A percentile compares a stretch with the other conserved stretches of the same genome.
phyloP scores from a whole-genome alignment of 164 flowering plant genomes.

The Dillenia suffruticosa region DNA sequence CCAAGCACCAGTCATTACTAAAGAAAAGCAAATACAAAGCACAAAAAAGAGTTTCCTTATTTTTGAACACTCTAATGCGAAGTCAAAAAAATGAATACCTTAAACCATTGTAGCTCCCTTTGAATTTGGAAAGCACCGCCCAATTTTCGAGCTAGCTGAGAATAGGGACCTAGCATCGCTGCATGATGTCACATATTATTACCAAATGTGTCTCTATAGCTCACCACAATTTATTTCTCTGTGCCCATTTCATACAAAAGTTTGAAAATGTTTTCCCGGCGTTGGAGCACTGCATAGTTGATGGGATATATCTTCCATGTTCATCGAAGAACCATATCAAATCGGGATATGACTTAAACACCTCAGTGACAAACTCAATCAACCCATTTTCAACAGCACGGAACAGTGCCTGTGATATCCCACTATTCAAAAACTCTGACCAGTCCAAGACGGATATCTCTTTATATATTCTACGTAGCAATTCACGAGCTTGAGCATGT shows the following conservation, averaged over 20 bases:
- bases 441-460: not conserved
- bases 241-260: slow-evolving; percentile 12
- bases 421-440: not conserved
- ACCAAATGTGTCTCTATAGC: slow-evolving; percentile 2
- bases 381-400: not conserved
- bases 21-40: too few species aligned
- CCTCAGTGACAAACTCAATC: not conserved
- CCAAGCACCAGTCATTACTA: too few species aligned
- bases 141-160: slow-evolving; percentile 11
- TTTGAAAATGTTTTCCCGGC: not conserved
- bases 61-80: too few species aligned
- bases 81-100: slow-evolving; percentile 2
- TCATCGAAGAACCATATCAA: not conserved
- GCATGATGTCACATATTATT: slow-evolving; percentile 17
- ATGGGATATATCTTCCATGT: slow-evolving; percentile 5
- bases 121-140: not conserved
- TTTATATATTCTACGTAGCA: slow-evolving; percentile 2
- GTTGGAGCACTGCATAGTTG: not conserved
- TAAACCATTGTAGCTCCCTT: slow-evolving; percentile 17
- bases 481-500: slow-evolving; percentile 4
- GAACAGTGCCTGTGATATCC: not conserved
- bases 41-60: too few species aligned
- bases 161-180: not conserved
- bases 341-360: not conserved
- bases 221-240: slow-evolving; percentile 1